These are phyloP conservation scores for Bonia amplexicaulis DNA, from an alignment of 176 grass and related monocot species.

Conservation along the genomic window DNA sequence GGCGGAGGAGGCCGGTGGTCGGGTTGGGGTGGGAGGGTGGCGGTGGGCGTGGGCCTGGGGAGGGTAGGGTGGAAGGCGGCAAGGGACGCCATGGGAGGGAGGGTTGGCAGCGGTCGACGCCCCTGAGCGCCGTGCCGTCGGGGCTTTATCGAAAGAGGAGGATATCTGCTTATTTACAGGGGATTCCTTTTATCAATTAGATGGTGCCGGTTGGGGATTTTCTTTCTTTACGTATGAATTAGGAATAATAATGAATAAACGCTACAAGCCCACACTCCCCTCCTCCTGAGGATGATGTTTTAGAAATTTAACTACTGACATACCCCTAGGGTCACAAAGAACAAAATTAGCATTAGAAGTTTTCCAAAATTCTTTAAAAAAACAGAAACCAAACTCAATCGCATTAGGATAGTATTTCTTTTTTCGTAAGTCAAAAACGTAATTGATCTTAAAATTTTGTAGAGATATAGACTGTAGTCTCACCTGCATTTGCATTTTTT, in stretches of 20 bases:
- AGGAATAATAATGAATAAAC: background rate
- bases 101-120: slow-evolving; percentile 13
- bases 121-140: slow-evolving; percentile 18
- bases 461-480: too few relatives aligned
- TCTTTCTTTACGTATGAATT: background rate
- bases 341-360: too few relatives aligned
- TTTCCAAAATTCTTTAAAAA: too few relatives aligned
- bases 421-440: too few relatives aligned
- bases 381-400: too few relatives aligned
- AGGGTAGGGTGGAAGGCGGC: slow-evolving; percentile 32
- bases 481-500: too few relatives aligned
- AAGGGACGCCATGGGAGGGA: slow-evolving; percentile 41
- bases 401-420: too few relatives aligned
- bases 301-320: too few relatives aligned
- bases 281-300: too few relatives aligned
- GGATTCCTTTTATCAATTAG: background rate
- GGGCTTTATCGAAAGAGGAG: slow-evolving; percentile 33
- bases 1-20: slow-evolving; percentile 35
- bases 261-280: too few relatives aligned
- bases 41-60: background rate
- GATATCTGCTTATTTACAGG: background rate
- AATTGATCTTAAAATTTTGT: too few relatives aligned
- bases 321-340: too few relatives aligned
- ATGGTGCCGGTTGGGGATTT: background rate
- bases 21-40: slow-evolving; percentile 43